These are phyloP conservation scores for Scutellaria baicalensis DNA, from an alignment of 257 asterid species.

Conservation along the genomic window DNA sequence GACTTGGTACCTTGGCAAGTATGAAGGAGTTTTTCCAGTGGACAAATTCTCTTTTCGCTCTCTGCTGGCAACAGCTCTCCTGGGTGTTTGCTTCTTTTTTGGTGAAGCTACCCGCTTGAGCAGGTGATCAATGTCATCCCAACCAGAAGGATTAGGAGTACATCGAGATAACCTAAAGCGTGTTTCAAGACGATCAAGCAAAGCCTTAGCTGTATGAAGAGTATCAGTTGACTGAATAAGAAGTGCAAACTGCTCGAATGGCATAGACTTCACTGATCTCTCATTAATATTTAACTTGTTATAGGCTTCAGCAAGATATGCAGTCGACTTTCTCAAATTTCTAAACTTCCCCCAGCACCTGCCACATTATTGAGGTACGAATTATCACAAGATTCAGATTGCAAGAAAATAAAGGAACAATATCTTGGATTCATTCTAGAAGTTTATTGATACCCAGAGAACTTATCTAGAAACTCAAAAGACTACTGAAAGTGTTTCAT, in stretches of 20 bases:
- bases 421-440: neutral
- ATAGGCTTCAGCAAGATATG: conserved; percentile 56
- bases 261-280: conserved; percentile 65
- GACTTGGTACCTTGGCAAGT: conserved; percentile 74
- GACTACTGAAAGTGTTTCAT: no score
- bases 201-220: conserved; percentile 54
- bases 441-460: neutral
- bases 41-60: conserved; percentile 26
- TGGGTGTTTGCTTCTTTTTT: conserved; percentile 41
- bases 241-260: conserved; percentile 83
- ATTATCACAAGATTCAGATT: neutral
- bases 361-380: neutral
- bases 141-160: conserved; percentile 31
- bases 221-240: conserved; percentile 61
- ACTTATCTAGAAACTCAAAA: no score
- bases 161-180: conserved; percentile 46
- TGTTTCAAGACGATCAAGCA: conserved; percentile 77
- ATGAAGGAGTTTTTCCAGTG: conserved; percentile 20
- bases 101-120: conserved; percentile 84
- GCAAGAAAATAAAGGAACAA: neutral
- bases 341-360: conserved; percentile 76
- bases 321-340: conserved; percentile 45
- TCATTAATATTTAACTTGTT: conserved; percentile 51
- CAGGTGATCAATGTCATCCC: conserved; percentile 84
- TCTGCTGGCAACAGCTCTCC: conserved; percentile 36